These are phyloP conservation scores for Claviceps sorghi DNA, from an alignment of 2,329 filamentous ascomycete genomes.

Conservation along the genomic window DNA sequence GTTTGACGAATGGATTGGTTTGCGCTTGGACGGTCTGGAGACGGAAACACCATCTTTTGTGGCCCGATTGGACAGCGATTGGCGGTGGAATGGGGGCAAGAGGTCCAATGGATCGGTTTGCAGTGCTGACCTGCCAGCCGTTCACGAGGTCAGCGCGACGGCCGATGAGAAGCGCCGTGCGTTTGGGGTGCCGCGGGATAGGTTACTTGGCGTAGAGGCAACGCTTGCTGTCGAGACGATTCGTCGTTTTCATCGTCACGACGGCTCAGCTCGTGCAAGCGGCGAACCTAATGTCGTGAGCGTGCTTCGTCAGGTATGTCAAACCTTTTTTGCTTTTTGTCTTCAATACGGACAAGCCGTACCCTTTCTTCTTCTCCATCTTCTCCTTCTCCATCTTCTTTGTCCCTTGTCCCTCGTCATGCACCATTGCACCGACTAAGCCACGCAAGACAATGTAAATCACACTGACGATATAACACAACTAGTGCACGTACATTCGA, in stretches of 20 bases:
- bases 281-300: not conserved
- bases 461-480: not conserved
- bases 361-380: too few species aligned
- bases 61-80: not conserved
- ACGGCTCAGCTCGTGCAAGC: not conserved
- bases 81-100: not conserved
- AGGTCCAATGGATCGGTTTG: not conserved
- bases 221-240: not conserved
- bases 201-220: not conserved
- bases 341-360: too few species aligned
- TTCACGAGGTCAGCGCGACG: not conserved
- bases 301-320: conserved; percentile 1
- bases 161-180: not conserved
- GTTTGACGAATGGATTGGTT: not conserved
- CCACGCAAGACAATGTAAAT: too few species aligned
- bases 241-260: not conserved
- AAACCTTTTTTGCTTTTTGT: too few species aligned
- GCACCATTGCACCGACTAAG: too few species aligned
- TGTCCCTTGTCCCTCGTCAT: too few species aligned
- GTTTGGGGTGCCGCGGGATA: not conserved
- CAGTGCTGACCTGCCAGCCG: not conserved
- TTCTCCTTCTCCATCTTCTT: too few species aligned
- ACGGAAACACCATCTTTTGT: not conserved
- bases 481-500: not conserved
- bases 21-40: not conserved